Evolutionary conservation across 2,329 filamentous ascomycete genomes (phyloP).

Genomic region (Leptodontidium sp.): DNA sequence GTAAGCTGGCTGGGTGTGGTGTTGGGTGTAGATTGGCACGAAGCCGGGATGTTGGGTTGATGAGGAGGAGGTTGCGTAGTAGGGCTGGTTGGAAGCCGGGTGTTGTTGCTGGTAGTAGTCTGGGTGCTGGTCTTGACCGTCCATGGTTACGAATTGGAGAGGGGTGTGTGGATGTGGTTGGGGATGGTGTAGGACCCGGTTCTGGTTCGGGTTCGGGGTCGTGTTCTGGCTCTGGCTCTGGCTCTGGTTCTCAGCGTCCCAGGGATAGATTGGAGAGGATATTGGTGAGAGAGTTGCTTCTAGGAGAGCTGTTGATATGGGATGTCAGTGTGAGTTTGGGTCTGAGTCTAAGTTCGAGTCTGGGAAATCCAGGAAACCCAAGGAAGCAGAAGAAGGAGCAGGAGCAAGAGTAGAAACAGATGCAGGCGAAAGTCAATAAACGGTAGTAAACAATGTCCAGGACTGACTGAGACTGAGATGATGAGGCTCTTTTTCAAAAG

Average conservation of each 20-base stretch:
- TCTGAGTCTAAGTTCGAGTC: no score
- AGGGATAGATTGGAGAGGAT: background rate
- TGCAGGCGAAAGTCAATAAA: background rate
- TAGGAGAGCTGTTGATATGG: background rate
- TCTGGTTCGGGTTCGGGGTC: background rate
- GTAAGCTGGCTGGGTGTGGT: background rate
- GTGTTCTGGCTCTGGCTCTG: background rate
- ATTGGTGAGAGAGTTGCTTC: slow-evolving; percentile 7
- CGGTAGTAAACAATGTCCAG: background rate
- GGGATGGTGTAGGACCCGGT: background rate
- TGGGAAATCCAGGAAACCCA: background rate
- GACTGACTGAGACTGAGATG: background rate
- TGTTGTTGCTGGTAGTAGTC: slow-evolving; percentile 2
- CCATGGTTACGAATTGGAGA: slow-evolving; percentile 11
- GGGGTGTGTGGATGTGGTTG: background rate
- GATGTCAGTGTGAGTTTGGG: background rate
- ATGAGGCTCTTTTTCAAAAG: slow-evolving; percentile 3
- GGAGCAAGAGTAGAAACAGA: background rate
- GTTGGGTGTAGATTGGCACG: slow-evolving; percentile 7
- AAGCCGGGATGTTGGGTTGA: background rate
- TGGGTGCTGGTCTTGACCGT: slow-evolving; percentile 17
- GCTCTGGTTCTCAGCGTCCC: slow-evolving; percentile 1
- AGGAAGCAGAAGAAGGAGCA: no score
- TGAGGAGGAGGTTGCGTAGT: slow-evolving; percentile 12
- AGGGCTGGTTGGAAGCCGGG: background rate